These are phyloP conservation scores for Penicillium cataractarum DNA, from an alignment of 495 filamentous ascomycete species.

Conservation along the genomic window DNA sequence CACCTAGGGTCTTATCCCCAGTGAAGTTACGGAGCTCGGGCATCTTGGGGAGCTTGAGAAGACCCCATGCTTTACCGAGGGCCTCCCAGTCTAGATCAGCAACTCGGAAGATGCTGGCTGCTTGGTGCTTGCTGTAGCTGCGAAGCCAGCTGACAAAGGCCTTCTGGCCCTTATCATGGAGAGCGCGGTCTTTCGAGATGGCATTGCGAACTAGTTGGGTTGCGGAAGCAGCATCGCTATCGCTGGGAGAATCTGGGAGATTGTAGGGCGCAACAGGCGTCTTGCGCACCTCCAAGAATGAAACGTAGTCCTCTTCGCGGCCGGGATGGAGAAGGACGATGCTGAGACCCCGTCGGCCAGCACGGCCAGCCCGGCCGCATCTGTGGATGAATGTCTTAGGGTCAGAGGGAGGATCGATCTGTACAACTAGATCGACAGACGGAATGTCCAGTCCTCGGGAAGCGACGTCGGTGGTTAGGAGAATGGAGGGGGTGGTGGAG, in stretches of 20 bases:
- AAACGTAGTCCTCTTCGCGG: constrained; percentile 84
- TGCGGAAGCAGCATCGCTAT: constrained; percentile 56
- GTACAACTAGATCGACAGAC: constrained; percentile 89
- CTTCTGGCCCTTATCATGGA: constrained; percentile 85
- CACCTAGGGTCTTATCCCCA: constrained; percentile 65
- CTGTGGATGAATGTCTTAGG: constrained; percentile 95
- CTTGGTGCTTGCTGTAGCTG: constrained; percentile 89
- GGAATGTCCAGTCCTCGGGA: constrained; percentile 93
- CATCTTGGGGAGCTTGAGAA: constrained; percentile 91
- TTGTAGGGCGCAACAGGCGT: constrained; percentile 75
- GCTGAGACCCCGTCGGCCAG: constrained; percentile 82
- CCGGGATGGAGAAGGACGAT: constrained; percentile 83
- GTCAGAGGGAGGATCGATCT: constrained; percentile 89
- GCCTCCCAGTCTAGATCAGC: constrained; percentile 82
- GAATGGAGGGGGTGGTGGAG: constrained; percentile 65
- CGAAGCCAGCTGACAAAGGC: constrained; percentile 93
- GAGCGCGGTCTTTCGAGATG: constrained; percentile 71
- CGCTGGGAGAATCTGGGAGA: constrained; percentile 54
- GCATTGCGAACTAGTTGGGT: constrained; percentile 61
- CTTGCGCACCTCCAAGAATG: constrained; percentile 84
- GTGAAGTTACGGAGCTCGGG: constrained; percentile 77
- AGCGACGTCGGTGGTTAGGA: constrained; percentile 86
- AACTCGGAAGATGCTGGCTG: constrained; percentile 86
- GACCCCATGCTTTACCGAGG: constrained; percentile 77
- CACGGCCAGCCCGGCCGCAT: constrained; percentile 88